Base-by-base conservation (phyloP, 1,284 basidiomycete species). In the Cerrena zonata region DNA sequence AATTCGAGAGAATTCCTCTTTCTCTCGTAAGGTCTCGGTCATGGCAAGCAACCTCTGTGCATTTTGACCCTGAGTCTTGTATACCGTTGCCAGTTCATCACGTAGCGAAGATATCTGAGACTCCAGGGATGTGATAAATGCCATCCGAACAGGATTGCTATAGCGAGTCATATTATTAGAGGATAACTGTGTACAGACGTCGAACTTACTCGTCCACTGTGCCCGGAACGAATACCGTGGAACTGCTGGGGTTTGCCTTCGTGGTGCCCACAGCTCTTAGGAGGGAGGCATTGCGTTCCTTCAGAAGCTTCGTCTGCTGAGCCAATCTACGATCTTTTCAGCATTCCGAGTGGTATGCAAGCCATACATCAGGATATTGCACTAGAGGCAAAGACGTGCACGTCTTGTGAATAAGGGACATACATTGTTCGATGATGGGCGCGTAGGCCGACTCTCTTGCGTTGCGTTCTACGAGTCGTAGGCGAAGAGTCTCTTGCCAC, bases 51-150 rank as follows among this genome's bases (percentile, higher is more conserved):
- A 76, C 37, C 91, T 79, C 65, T 97, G 94, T 1, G 94, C 91
- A 66, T 96, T 96, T 69, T 95, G 92, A 0, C 91, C 90, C 64
- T 98, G 94, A 0, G 92, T 91, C 68, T 96, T 95, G 77, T 99
- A 99, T 2, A 96, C 84, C 4, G 86, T 89, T 2, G 93, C 89
- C 39, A 98, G 76, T 66, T 98, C 95, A 60, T 91, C 88, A 23
- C 93, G 84, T 43, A 95, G 75, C 4, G 89, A 83, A 2, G 91
- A 89, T 65, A 98, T 90, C 65, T 98, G 94, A 2, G 87, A 85
- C 68, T 98, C 94, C 47, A 98, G 82, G 13, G 94, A 95, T 1
- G 85, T 74, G 60, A 94, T 85, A 66, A 96, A 93, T 22, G 91
- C 91, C 19, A 82, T 80, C 40, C 86, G 84, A 23, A 95, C 86